Base-by-base conservation (phyloP, 352 stramenopile species). In the Globisporangium emineosum region DNA sequence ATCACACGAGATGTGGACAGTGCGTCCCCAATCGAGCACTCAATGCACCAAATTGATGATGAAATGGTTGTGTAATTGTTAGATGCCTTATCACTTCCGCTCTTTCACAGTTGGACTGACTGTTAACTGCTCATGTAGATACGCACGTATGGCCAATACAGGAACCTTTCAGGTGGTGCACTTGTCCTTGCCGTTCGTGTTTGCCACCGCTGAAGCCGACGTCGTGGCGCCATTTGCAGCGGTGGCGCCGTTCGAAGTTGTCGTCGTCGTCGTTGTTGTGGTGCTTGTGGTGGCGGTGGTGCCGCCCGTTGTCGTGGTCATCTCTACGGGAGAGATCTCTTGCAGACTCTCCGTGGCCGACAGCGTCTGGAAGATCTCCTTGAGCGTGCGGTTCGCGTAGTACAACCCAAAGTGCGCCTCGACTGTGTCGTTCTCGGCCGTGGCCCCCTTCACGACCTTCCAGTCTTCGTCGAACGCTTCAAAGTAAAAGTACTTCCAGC, bases 401-500 rank as follows among this genome's bases (percentile, higher is more conserved):
- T 85, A 88, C 19, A 91, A 68, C 7, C 82, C 82, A 50, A 91
- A 89, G 62, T 81, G 67, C 12, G 73, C 79, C 53, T 91, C 82
- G 47, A 91, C 82, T 0, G 75, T 79, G 65, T 75, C 68, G 33
- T 81, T 70, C 30, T 32, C 53, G 13, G 53, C 29, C 19, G 27
- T 30, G n/a, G 51, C 72, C 10, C 32, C 52, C n/a, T 73, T 57
- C 2, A 5, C 35, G 3, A 71, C 56, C 67, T 89, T 89, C 83
- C 83, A 91, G 42, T 70, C 55, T 57, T 84, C 75, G 32, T 91
- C 83, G 29, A 89, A 90, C 9, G 73, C 79, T 43, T 75, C 73
- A 59, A 90, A 91, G 72, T 89, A 91, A 69, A 83, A 91, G 71
- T 79, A 89, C 47, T 76, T 71, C 73, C 80, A 79, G 2, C 62